Conservation (phyloP, 2,329 filamentous ascomycete species). For the Botryosphaeria agaves region DNA sequence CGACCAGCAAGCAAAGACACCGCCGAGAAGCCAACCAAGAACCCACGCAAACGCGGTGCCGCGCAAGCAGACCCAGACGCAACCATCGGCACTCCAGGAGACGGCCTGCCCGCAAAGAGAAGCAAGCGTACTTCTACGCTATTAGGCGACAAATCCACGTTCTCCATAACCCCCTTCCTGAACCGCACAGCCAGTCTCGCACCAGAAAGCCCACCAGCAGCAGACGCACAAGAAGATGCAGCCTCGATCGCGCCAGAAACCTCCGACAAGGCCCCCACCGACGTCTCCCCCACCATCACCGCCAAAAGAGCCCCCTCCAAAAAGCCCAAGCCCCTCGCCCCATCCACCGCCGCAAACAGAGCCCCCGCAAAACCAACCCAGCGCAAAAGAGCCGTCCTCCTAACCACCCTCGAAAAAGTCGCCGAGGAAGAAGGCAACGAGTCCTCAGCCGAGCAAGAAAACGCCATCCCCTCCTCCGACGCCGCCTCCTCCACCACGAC, state of each 20-base stretch:
- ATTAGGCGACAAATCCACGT: conserved; percentile 73
- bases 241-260: conserved; percentile 3
- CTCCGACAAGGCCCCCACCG: background rate
- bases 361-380: conserved; percentile 23
- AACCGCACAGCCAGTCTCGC: conserved; percentile 50
- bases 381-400: conserved; percentile 18
- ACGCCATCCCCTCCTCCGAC: conserved; percentile 14
- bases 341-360: conserved; percentile 26
- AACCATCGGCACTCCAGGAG: conserved; percentile 30
- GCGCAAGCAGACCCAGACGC: conserved; percentile 28
- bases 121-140: conserved; percentile 36
- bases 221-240: conserved; percentile 11
- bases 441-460: conserved; percentile 22
- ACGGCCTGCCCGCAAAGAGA: conserved; percentile 27
- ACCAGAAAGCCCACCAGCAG: conserved; percentile 22
- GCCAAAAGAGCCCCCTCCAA: conserved; percentile 8
- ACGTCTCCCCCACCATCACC: conserved; percentile 10
- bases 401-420: conserved; percentile 24
- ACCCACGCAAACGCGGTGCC: conserved; percentile 22
- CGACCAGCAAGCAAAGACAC: conserved; percentile 6
- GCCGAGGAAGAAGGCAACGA: conserved; percentile 24
- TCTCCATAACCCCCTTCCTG: conserved; percentile 88
- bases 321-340: conserved; percentile 24
- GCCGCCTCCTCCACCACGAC: conserved; percentile 13
- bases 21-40: conserved; percentile 13